These are phyloP conservation scores for Rhodotorula paludigena DNA, from an alignment of 768 basidiomycete genomes.

Conservation along the genomic window DNA sequence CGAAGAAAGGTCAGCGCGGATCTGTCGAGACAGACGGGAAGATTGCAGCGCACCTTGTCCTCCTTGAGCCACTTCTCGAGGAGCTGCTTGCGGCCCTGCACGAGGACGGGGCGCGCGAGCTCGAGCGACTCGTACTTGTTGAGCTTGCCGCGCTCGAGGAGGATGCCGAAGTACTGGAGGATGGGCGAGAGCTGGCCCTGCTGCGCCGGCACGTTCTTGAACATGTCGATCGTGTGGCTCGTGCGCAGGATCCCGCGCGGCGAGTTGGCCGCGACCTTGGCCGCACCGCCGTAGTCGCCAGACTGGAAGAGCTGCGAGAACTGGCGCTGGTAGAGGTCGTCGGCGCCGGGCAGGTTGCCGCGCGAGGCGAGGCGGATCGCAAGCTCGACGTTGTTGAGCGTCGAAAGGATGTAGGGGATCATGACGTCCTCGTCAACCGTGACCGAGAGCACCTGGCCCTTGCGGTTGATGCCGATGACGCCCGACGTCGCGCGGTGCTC, in stretches of 20 bases:
- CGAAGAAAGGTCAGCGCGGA: not conserved
- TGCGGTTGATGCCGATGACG: conserved; percentile 99
- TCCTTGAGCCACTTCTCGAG: conserved; percentile 99
- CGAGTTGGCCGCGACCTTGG: conserved; percentile 96
- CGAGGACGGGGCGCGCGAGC: conserved; percentile 87
- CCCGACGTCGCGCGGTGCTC: conserved; percentile 90
- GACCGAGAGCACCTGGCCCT: conserved; percentile 88
- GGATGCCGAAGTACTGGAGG: conserved; percentile 94
- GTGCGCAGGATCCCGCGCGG: conserved; percentile 95
- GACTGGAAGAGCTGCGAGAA: conserved; percentile 84
- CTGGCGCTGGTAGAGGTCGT: conserved; percentile 90
- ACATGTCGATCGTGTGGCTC: conserved; percentile 88
- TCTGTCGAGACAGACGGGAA: not conserved
- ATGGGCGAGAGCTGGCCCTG: conserved; percentile 90
- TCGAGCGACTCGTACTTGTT: conserved; percentile 95
- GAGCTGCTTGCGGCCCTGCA: conserved; percentile 92
- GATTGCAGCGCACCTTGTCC: conserved; percentile 67
- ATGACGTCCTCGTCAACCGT: conserved; percentile 94
- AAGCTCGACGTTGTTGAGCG: conserved; percentile 92
- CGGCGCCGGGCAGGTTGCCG: conserved; percentile 92
- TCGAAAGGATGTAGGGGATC: conserved; percentile 87
- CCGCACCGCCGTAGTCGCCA: conserved; percentile 87
- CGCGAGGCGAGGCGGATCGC: conserved; percentile 97
- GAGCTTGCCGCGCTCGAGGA: conserved; percentile 96
- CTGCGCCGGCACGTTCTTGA: conserved; percentile 89